Evolutionary conservation across 192 early-diverging fungal species (phyloP).

Genomic region (Linnemannia elongata): DNA sequence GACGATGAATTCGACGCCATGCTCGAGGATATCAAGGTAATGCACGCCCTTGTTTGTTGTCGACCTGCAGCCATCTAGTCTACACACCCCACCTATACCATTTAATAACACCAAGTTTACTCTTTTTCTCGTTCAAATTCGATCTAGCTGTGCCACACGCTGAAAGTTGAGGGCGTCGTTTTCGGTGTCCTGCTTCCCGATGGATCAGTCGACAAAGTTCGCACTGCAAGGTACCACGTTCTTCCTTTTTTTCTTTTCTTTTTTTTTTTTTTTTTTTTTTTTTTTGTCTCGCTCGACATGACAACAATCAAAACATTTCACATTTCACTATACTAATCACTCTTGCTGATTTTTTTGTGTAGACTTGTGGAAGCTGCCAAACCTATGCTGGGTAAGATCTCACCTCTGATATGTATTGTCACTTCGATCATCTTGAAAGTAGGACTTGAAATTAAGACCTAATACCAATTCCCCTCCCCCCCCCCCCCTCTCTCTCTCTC

Average conservation of each 20-base stretch:
- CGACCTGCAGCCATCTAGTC: too few relatives aligned
- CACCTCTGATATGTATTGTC: neutral
- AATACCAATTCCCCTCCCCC: neutral
- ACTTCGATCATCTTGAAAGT: too few relatives aligned
- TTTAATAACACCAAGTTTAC: too few relatives aligned
- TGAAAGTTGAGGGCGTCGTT: constrained; percentile 68
- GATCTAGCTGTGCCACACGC: constrained; percentile 28
- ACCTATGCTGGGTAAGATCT: constrained; percentile 60
- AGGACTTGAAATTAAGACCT: neutral
- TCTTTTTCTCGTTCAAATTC: too few relatives aligned
- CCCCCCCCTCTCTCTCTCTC: too few relatives aligned
- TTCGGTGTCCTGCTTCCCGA: constrained; percentile 70
- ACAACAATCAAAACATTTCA: neutral
- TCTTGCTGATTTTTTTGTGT: neutral
- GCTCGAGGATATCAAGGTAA: constrained; percentile 58
- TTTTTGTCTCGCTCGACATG: neutral
- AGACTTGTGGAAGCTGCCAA: constrained; percentile 64
- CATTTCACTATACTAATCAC: neutral
- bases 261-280: neutral
- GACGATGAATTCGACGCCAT: constrained; percentile 65
- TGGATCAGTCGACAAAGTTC: constrained; percentile 67
- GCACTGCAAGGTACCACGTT: constrained; percentile 52
- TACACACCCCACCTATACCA: too few relatives aligned
- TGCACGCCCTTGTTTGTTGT: too few relatives aligned
- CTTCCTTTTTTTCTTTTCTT: too few relatives aligned